These are phyloP conservation scores for Dendrobium catenatum DNA, from an alignment of 106 monocot species.

Conservation along the genomic window DNA sequence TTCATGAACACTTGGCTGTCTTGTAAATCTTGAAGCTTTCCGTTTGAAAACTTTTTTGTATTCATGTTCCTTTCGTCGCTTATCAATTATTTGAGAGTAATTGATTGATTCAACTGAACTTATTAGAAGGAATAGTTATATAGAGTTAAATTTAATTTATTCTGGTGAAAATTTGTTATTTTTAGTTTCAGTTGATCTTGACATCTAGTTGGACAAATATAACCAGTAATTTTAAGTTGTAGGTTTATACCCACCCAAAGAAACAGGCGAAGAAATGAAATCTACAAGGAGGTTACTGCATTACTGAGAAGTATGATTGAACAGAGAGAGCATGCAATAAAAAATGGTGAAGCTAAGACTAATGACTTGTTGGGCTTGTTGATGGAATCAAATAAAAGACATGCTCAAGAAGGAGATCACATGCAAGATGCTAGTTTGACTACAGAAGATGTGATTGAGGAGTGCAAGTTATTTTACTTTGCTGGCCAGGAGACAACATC, in stretches of 20 bases:
- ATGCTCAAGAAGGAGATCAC: not conserved
- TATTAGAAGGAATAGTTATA: too few relatives aligned
- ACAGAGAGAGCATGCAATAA: conserved; percentile 1
- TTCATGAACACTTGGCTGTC: not conserved
- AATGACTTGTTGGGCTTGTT: not conserved
- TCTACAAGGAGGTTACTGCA: not conserved
- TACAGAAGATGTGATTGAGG: conserved; percentile 27
- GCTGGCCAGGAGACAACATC: conserved; percentile 31
- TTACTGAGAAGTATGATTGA: not conserved
- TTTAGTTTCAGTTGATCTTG: too few relatives aligned
- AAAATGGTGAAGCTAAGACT: conserved; percentile 1
- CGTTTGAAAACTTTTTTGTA: not conserved
- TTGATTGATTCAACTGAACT: not conserved
- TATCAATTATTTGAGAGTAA: not conserved
- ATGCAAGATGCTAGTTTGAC: not conserved
- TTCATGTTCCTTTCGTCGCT: not conserved
- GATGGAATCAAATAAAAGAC: conserved; percentile 19
- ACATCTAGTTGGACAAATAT: not conserved
- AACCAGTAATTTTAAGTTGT: not conserved
- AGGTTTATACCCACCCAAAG: conserved; percentile 21
- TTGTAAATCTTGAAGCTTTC: not conserved
- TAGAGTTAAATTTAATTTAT: too few relatives aligned
- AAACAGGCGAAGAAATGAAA: not conserved
- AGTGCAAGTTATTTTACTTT: conserved; percentile 25
- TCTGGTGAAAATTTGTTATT: too few relatives aligned